A percentile compares a stretch with the other conserved stretches of the same genome.
Conservation (phyloP, 2,329 filamentous ascomycete genomes). For the Epichloe hybrida region DNA sequence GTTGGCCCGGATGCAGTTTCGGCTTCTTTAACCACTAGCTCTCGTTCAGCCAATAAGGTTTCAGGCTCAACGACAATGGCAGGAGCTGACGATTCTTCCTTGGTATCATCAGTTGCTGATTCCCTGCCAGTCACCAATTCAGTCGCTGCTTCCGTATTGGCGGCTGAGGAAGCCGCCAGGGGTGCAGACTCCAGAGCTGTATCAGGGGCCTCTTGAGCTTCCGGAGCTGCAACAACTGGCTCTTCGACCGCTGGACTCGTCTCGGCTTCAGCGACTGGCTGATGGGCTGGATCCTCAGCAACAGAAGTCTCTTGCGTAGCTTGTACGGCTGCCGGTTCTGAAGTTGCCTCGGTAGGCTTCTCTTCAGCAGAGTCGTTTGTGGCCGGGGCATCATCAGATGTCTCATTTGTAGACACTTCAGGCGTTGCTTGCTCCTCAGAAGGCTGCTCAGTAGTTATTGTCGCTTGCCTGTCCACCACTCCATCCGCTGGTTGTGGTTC, state of each 20-base stretch:
- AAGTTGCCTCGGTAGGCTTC: background rate
- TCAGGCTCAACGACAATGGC: background rate
- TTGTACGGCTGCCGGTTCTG: background rate
- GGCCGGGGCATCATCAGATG: background rate
- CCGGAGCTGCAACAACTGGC: background rate
- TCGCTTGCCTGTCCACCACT: background rate
- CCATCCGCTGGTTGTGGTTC: background rate
- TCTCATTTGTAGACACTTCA: background rate
- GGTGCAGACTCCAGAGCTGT: background rate
- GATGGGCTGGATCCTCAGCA: background rate
- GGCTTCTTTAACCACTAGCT: background rate
- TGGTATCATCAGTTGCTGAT: background rate
- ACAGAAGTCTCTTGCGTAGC: background rate
- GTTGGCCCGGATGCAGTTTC: background rate
- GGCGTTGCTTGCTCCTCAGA: background rate
- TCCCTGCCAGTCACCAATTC: background rate
- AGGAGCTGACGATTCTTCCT: background rate
- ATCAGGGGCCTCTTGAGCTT: background rate
- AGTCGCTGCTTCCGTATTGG: background rate
- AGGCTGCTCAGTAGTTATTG: background rate
- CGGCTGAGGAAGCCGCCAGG: background rate
- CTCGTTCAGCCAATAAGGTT: background rate
- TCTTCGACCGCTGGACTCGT: slow-evolving; percentile 1
- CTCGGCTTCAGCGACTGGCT: background rate
- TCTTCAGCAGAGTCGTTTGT: background rate